Evolutionary conservation across 225 moss, liverwort and hornwort genomes (phyloP).

Genomic region (Bryum argenteum): DNA sequence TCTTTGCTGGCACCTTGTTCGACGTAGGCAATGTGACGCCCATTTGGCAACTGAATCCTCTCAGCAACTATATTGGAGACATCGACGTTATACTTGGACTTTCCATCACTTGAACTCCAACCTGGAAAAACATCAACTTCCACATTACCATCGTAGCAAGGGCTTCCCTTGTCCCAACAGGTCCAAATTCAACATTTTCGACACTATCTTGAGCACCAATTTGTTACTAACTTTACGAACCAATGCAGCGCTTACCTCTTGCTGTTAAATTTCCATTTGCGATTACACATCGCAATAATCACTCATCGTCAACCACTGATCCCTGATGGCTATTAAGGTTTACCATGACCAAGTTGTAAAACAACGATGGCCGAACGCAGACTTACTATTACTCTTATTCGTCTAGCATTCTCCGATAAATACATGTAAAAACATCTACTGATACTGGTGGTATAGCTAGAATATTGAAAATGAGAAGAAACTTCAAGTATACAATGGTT

Average conservation of each 20-base stretch:
- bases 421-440: background rate
- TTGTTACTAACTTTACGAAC: background rate
- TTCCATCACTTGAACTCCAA: constrained; percentile 42
- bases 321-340: background rate
- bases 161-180: background rate
- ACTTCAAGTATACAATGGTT: too few relatives aligned
- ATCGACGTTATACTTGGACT: constrained; percentile 54
- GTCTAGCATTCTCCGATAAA: background rate
- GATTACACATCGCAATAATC: background rate
- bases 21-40: constrained; percentile 43
- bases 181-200: background rate
- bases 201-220: background rate
- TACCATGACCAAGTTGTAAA: background rate
- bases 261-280: background rate
- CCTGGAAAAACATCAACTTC: constrained; percentile 29
- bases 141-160: background rate
- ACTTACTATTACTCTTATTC: too few relatives aligned
- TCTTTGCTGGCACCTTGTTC: constrained; percentile 54
- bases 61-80: constrained; percentile 47
- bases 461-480: too few relatives aligned
- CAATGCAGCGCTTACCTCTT: background rate
- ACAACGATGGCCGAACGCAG: background rate
- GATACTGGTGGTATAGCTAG: background rate
- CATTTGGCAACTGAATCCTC: constrained; percentile 46
- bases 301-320: background rate